Evolutionary conservation across 768 basidiomycete species (phyloP), one percentile per base, ranked within the genome.

Genomic region (Suillus subaureus): DNA sequence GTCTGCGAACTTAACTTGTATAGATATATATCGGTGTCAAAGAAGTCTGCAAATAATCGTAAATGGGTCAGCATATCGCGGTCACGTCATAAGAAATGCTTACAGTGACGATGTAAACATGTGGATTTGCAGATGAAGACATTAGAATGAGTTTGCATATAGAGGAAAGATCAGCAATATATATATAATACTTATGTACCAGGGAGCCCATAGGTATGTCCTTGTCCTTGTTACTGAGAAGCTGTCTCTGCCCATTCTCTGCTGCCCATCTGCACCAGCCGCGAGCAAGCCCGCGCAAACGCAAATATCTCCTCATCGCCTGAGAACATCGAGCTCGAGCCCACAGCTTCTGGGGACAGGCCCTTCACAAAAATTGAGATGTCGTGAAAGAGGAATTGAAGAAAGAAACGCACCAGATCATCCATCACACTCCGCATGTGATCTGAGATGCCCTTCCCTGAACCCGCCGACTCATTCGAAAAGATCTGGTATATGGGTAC

Each of bases 231-330:
- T 42, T 21, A 60, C 21, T 21, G 58, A 18, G 28, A 40, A 18
- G 81, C 74, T 43, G 75, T 79, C 73, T 86, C 84, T 3, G 85
- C 84, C 94, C 94, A 97, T 70, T 96, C 92, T 70, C 84, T 90
- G 73, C 93, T 95, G 18, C 95, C 94, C 93, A 94, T 94, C 75
- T 94, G 87, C 54, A 93, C 91, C 21, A 94, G 80, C 52, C 94
- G 84, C 28, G 92, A 94, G 73, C 93, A 94, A 23, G 96, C 96
- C 42, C 97, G 86, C 13, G 95, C 96, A 76, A 98, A 99, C 0
- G 97, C 97, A 74, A 99, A 99, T 0, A 98, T 75, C 77, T 99
- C 97, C 76, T 99, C 97, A 72, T 99, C 96, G 4, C 97, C 96
- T 0, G 90, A 91, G 74, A 99, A 99, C 81, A 99, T 92, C 51